These are phyloP conservation scores for Saccharomyces pastorianus DNA, from an alignment of 1,139 yeast genomes.

Conservation along the genomic window DNA sequence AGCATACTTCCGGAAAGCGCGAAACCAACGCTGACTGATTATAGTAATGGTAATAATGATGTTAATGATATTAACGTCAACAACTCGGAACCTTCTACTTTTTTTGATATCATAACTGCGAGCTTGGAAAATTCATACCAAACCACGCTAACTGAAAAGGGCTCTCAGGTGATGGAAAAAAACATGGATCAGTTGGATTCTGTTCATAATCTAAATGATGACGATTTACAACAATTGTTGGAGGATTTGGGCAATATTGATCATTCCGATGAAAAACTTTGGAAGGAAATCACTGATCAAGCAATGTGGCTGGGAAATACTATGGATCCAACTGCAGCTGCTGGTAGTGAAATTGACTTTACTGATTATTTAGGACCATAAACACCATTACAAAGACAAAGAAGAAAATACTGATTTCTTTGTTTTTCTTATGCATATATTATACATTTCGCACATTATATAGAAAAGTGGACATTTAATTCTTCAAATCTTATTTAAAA, in stretches of 20 bases:
- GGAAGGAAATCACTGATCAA: constrained; percentile 68
- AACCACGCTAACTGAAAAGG: constrained; percentile 19
- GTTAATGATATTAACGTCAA: neutral
- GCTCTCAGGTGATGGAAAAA: constrained; percentile 23
- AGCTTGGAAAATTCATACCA: constrained; percentile 13
- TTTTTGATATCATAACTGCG: constrained; percentile 15
- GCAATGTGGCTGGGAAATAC: constrained; percentile 56
- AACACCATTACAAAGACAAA: neutral
- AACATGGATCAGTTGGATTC: constrained; percentile 27
- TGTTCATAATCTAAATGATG: constrained; percentile 16
- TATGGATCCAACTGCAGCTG: constrained; percentile 26
- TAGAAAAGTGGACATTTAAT: neutral
- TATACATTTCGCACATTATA: neutral
- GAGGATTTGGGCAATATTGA: constrained; percentile 26
- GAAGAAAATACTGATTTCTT: neutral
- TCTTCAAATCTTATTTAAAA: neutral
- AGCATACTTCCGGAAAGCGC: neutral
- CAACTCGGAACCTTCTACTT: constrained; percentile 6
- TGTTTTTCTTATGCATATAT: neutral
- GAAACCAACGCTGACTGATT: neutral
- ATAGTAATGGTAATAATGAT: neutral
- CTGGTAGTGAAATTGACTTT: constrained; percentile 21
- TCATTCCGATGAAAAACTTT: constrained; percentile 50
- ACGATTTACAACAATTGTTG: constrained; percentile 25
- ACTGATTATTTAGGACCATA: constrained; percentile 24